Base-by-base conservation (phyloP, 352 stramenopile genomes). In the Albugo candida region DNA sequence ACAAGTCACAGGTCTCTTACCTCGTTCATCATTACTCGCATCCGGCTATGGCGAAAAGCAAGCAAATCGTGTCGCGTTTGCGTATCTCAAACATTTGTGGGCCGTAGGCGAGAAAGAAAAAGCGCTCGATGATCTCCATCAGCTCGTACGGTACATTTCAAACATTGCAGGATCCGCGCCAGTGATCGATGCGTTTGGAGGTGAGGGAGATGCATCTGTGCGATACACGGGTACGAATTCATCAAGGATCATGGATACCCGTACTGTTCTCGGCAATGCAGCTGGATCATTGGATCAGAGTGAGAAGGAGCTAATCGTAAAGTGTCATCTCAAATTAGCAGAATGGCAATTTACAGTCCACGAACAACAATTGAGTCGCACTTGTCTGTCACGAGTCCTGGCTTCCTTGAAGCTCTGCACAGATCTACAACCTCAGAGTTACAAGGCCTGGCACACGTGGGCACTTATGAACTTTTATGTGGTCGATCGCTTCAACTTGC, bases 381-480 rank as follows among this genome's bases (percentile, higher is more conserved):
- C 91, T 16, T 68, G 79, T 4, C 79, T 94, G 8, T 55, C 67
- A 6, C 65, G 50, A 14, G 82, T 92, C 11, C 49, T 93, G 20
- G 52, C 54, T 8, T 79, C 81, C 36, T 53, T 94, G 13, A 59
- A 70, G 39, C 48, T 74, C 20, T 83, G 74, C 43, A 88, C 73
- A 0, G 60, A 87, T 40, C 51, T 85, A 13, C 75, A 89, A 40
- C 67, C 67, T 19, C 61, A 59, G 17, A 84, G 67, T 44, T 84
- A 84, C 56, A 84, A 84, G 51, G 91, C 94, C 21, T 99, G 91
- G 81, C 95, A 99, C 64, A 78, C 77, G 8, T 99, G 94, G 94
- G 93, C 93, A 12, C 60, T 98, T 38, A 84, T 97, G 51, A 98
- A 98, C 61, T 98, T 97, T 58, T 74, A 94, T 35, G 77, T 97